phyloP scores from a whole-genome alignment of 192 early-diverging fungal genomes.

The Coemansia sp. region DNA sequence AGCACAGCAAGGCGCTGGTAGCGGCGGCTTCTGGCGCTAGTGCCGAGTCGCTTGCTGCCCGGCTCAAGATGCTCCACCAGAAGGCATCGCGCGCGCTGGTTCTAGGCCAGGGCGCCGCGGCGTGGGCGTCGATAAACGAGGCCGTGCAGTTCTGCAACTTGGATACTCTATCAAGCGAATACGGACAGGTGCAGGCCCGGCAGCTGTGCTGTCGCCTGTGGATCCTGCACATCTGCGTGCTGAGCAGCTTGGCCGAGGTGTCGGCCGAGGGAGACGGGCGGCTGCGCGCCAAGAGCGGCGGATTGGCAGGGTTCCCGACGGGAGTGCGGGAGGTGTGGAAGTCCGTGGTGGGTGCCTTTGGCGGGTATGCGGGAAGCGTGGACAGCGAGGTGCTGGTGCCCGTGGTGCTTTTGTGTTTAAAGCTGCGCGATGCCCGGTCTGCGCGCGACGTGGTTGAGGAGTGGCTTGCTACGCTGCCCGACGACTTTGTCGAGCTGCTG shows the following conservation, averaged over 20 bases:
- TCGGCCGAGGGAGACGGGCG: constrained; percentile 32
- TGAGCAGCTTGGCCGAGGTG: constrained; percentile 42
- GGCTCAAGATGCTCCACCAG: constrained; percentile 38
- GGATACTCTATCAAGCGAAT: constrained; percentile 25
- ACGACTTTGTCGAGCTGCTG: constrained; percentile 35
- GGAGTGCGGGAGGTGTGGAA: constrained; percentile 37
- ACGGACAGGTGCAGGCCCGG: constrained; percentile 38
- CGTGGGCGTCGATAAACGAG: constrained; percentile 31
- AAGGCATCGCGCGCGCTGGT: constrained; percentile 48
- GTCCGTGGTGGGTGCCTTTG: constrained; percentile 35
- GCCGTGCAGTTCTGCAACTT: constrained; percentile 41
- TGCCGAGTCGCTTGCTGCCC: constrained; percentile 3
- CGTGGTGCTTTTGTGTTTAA: constrained; percentile 42
- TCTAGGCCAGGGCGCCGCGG: constrained; percentile 29
- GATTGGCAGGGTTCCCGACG: constrained; percentile 17
- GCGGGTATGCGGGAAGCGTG: constrained; percentile 35
- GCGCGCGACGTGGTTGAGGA: constrained; percentile 47
- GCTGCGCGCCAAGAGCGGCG: constrained; percentile 10
- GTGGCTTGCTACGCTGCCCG: constrained; percentile 43
- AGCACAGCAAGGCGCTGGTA: not conserved
- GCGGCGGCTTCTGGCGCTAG: not conserved
- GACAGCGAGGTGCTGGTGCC: constrained; percentile 51
- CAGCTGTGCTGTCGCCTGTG: constrained; percentile 49
- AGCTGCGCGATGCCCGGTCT: constrained; percentile 42
- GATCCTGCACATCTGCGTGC: constrained; percentile 49